Evolutionary conservation across 331 rosid species (phyloP).

Genomic region (Malus hybrid): DNA sequence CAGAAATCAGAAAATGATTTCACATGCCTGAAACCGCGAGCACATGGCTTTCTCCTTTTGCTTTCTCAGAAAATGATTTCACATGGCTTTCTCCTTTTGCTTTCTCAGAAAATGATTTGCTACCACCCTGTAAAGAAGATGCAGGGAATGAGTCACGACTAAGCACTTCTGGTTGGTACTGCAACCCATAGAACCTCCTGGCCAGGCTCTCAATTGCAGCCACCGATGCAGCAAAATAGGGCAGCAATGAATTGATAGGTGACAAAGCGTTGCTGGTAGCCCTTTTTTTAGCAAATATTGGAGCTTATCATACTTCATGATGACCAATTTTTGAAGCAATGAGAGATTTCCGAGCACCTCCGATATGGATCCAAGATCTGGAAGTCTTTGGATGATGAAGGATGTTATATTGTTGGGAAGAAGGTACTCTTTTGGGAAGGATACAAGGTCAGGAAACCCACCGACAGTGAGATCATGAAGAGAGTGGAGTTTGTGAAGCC

Average conservation of each 20-base stretch:
- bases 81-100: no score
- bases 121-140: no score
- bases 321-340: neutral
- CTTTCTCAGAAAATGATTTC: no score
- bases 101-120: no score
- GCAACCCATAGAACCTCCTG: no score
- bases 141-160: no score
- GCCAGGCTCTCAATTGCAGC: no score
- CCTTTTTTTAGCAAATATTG: neutral
- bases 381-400: neutral
- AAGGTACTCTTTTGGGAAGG: neutral
- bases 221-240: neutral
- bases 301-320: neutral
- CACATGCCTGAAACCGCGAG: no score
- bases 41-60: no score
- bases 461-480: neutral
- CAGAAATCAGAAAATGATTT: no score
- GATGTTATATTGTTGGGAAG: neutral
- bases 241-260: neutral
- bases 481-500: neutral
- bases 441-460: neutral
- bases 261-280: neutral
- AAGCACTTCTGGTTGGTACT: no score
- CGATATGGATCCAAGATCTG: slow-evolving; percentile 2
- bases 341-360: neutral